phyloP scores from a whole-genome alignment of 768 basidiomycete species.

The Lactarius hatsudake region DNA sequence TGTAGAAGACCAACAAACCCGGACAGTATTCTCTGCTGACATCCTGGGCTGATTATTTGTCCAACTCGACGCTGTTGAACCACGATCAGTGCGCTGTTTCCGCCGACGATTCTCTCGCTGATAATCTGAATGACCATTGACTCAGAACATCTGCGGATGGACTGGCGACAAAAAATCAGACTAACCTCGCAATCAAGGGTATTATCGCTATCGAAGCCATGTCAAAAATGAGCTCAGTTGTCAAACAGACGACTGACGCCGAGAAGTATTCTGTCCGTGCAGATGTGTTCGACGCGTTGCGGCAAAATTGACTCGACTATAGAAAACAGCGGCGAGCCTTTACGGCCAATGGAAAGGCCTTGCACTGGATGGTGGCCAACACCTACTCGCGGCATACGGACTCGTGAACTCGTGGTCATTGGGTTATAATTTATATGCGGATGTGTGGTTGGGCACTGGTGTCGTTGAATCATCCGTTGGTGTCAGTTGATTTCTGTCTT shows the following conservation, averaged over 20 bases:
- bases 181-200: slow-evolving; percentile 70
- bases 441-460: slow-evolving; percentile 52
- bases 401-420: slow-evolving; percentile 47
- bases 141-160: slow-evolving; percentile 24
- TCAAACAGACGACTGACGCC: slow-evolving; percentile 28
- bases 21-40: slow-evolving; percentile 31
- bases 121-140: slow-evolving; percentile 4
- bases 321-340: slow-evolving; percentile 3
- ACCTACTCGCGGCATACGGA: slow-evolving; percentile 8
- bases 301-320: background rate
- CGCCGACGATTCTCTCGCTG: slow-evolving; percentile 38
- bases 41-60: slow-evolving; percentile 35
- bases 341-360: slow-evolving; percentile 21
- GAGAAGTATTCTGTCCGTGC: slow-evolving; percentile 32
- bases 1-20: background rate
- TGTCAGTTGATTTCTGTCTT: background rate
- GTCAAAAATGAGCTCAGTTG: slow-evolving; percentile 46
- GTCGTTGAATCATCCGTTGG: slow-evolving; percentile 39
- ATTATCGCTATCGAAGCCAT: slow-evolving; percentile 65
- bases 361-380: slow-evolving; percentile 13
- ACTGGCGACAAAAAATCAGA: slow-evolving; percentile 47
- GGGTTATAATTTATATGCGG: slow-evolving; percentile 61
- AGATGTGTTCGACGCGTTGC: background rate
- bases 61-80: slow-evolving; percentile 45
- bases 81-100: slow-evolving; percentile 50